These are phyloP conservation scores for Hansenula lynferdii DNA, from an alignment of 1,139 yeast genomes.

Conservation along the genomic window DNA sequence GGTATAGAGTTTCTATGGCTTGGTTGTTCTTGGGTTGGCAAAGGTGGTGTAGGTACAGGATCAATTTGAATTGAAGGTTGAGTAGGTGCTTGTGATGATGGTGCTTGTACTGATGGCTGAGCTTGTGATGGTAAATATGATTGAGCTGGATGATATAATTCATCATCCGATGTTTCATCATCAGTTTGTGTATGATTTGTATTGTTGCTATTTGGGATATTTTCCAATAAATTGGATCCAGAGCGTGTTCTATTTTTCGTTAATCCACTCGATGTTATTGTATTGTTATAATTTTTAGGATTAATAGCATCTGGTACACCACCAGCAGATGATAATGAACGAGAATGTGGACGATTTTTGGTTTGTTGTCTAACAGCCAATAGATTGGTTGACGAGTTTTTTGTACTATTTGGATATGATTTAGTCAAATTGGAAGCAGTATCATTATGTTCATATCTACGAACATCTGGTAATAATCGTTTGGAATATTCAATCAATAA, in stretches of 20 bases:
- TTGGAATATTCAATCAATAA: conserved; percentile 85
- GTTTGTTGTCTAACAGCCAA: conserved; percentile 5
- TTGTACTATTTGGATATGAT: not conserved
- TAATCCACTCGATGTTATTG: conserved; percentile 5
- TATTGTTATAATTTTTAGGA: conserved; percentile 9
- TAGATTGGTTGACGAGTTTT: not conserved
- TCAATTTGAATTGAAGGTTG: not conserved
- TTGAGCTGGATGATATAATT: conserved; percentile 3
- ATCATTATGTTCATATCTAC: conserved; percentile 18
- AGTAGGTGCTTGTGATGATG: not conserved
- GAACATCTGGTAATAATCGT: conserved; percentile 60
- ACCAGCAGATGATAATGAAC: conserved; percentile 50
- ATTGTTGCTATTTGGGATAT: not conserved
- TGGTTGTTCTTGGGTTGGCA: not conserved
- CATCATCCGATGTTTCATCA: conserved; percentile 22
- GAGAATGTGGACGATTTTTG: conserved; percentile 42
- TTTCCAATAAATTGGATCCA: conserved; percentile 1
- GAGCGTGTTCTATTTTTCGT: conserved; percentile 2
- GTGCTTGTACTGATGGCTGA: not conserved
- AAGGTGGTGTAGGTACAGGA: not conserved
- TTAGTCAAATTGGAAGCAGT: conserved; percentile 12
- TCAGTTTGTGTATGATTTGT: conserved; percentile 6
- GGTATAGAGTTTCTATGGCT: not conserved
- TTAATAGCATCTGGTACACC: conserved; percentile 44
- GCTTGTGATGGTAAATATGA: not conserved